Evolutionary conservation across 768 basidiomycete genomes (phyloP), one percentile per base, ranked within the genome.

Genomic region (Leccinum truebloodii): DNA sequence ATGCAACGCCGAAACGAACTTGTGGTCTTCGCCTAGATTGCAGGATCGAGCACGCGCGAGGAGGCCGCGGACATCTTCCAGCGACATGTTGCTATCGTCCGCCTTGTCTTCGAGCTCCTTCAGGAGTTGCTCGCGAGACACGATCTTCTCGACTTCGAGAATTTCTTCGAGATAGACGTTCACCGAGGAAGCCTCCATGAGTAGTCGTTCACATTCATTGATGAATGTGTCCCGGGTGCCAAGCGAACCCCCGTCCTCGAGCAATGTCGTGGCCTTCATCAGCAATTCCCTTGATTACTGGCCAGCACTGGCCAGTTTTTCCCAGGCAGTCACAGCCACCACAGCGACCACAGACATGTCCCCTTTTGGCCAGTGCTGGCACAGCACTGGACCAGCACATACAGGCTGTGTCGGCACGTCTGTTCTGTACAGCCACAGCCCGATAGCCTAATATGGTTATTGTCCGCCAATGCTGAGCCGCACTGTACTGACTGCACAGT

Each of bases 161-260:
- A 95, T 77, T 71, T 95, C 92, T 14, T 93, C 89, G 20, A 96
- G 78, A 54, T 86, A 81, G n/a, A 96, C 88, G 65, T 94, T 94
- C 57, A 95, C 74, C 9, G 90, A 87, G 3, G 86, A 86, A 2
- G 86, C 87, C 28, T 89, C 82, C 55, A 86, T 71, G 57, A 93
- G 80, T 3, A 94, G 76, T 39, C 81, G 83, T 63, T 88, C 88
- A 73, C 91, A 92, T 49, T 90, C 86, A 57, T 81, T 78, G 59
- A 92, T 75, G 67, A 83, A 88, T 16, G 79, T 75, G 48, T 84
- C 77, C 68, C 84, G 83, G 53, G 85, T 80, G 12, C 78, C 73
- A 37, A 79, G 78, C 7, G 71, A 60, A 10, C 73, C 69, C 1
- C 77, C 76, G 1, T 81, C 71, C 48, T 74, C 71, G 52, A 93